Percentiles rank a stretch among this genome's conserved stretches.
phyloP scores from a whole-genome alignment of 139 green algal species.

The Desmodesmus armatus region DNA sequence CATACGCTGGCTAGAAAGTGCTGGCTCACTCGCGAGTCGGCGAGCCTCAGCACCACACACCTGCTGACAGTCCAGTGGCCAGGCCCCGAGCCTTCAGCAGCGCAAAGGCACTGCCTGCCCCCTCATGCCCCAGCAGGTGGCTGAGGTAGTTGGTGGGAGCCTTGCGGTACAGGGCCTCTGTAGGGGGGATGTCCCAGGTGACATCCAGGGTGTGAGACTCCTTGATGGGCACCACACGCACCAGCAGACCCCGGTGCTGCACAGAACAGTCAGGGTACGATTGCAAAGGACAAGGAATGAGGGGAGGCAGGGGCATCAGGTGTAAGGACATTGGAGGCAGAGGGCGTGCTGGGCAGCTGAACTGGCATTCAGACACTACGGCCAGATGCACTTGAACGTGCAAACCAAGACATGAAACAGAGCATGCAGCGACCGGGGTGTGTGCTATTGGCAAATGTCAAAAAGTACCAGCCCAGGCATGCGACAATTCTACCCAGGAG shows the following conservation, averaged over 20 bases:
- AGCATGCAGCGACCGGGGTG: no score
- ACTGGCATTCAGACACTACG: no score
- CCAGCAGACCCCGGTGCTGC: constrained; percentile 57
- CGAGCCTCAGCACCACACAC: neutral
- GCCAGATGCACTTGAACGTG: no score
- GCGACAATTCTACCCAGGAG: neutral
- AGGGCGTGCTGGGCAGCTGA: no score
- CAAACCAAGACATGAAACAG: no score
- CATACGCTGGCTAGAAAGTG: neutral
- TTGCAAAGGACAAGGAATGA: no score
- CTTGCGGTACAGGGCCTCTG: constrained; percentile 59
- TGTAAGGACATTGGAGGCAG: neutral
- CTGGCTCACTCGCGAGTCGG: no score
- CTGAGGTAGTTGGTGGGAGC: constrained; percentile 78
- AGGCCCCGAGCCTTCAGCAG: constrained; percentile 76
- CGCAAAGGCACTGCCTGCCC: constrained; percentile 85
- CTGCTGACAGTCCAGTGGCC: constrained; percentile 5
- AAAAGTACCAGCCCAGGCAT: no score
- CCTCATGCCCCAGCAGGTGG: constrained; percentile 92
- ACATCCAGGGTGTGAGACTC: constrained; percentile 78
- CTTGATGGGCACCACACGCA: constrained; percentile 77
- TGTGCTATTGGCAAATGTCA: no score
- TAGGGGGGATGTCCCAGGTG: constrained; percentile 43
- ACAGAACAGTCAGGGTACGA: neutral
- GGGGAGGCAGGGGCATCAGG: neutral